These are phyloP conservation scores for Leccinellum albellum DNA, from an alignment of 768 basidiomycete species.

Conservation along the genomic window DNA sequence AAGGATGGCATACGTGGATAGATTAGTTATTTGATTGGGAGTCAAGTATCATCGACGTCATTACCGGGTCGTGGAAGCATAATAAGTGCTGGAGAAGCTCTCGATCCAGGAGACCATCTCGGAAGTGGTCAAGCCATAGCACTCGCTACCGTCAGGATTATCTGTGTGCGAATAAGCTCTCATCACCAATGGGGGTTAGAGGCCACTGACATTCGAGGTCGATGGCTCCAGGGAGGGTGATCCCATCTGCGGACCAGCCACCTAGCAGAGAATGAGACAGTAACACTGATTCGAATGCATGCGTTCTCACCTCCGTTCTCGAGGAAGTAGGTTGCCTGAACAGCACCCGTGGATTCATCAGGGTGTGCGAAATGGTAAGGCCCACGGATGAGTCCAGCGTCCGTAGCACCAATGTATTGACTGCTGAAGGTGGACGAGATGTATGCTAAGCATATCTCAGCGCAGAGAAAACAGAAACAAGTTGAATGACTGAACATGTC, in stretches of 20 bases:
- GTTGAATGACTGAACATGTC: slow-evolving; percentile 35
- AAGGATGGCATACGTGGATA: background rate
- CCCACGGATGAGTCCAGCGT: slow-evolving; percentile 55
- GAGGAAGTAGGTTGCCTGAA: slow-evolving; percentile 58
- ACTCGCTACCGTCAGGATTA: slow-evolving; percentile 47
- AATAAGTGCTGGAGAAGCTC: slow-evolving; percentile 60
- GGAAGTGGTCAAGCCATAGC: slow-evolving; percentile 50
- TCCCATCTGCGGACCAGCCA: slow-evolving; percentile 53
- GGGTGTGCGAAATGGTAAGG: slow-evolving; percentile 61
- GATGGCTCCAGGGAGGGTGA: slow-evolving; percentile 60
- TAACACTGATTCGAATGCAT: background rate
- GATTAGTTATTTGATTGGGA: background rate
- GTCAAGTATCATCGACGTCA: background rate
- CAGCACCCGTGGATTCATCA: slow-evolving; percentile 47
- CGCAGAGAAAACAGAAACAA: background rate
- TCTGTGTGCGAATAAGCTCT: slow-evolving; percentile 31
- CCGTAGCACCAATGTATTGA: slow-evolving; percentile 55
- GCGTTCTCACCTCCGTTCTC: slow-evolving; percentile 45
- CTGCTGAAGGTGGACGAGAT: slow-evolving; percentile 34
- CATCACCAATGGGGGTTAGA: background rate
- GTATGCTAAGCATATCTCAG: slow-evolving; percentile 17
- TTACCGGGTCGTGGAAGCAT: slow-evolving; percentile 45
- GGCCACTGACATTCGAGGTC: slow-evolving; percentile 54
- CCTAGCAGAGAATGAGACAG: slow-evolving; percentile 26
- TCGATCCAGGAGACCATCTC: slow-evolving; percentile 62